Conservation (phyloP, 1,284 basidiomycete genomes). For the Tremellales sp. region DNA sequence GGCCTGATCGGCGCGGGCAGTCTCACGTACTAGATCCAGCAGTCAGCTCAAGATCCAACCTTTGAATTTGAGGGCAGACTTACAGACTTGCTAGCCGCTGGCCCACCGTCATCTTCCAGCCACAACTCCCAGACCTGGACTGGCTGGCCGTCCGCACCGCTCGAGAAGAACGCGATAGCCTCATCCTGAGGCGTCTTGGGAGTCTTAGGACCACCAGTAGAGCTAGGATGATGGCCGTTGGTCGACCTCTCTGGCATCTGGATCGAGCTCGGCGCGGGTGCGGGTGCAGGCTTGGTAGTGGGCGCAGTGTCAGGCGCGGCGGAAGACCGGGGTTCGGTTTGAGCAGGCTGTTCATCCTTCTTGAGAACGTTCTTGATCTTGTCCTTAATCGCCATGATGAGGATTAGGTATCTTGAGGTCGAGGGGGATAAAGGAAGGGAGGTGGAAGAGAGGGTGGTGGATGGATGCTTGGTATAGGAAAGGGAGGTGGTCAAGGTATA, state of each 20-base stretch:
- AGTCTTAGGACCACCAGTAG: conserved; percentile 29
- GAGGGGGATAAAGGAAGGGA: too few species aligned
- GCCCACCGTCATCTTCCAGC: conserved; percentile 84
- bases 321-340: too few species aligned
- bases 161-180: conserved; percentile 79
- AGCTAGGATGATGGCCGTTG: not conserved
- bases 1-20: conserved; percentile 84
- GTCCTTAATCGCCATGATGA: not conserved
- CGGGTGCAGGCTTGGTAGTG: not conserved
- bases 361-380: not conserved
- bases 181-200: conserved; percentile 89
- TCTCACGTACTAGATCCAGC: conserved; percentile 72
- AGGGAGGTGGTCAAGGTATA: too few species aligned
- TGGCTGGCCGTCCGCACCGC: conserved; percentile 55
- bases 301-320: not conserved
- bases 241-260: not conserved
- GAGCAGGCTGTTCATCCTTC: not conserved
- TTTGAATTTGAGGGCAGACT: conserved; percentile 41
- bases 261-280: not conserved
- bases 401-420: too few species aligned
- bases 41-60: not conserved
- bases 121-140: conserved; percentile 78
- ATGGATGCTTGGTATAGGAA: too few species aligned
- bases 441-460: too few species aligned
- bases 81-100: conserved; percentile 74